These are phyloP conservation scores for Mollisiaceae sp. DNA, from an alignment of 2,329 filamentous ascomycete genomes.

Conservation along the genomic window DNA sequence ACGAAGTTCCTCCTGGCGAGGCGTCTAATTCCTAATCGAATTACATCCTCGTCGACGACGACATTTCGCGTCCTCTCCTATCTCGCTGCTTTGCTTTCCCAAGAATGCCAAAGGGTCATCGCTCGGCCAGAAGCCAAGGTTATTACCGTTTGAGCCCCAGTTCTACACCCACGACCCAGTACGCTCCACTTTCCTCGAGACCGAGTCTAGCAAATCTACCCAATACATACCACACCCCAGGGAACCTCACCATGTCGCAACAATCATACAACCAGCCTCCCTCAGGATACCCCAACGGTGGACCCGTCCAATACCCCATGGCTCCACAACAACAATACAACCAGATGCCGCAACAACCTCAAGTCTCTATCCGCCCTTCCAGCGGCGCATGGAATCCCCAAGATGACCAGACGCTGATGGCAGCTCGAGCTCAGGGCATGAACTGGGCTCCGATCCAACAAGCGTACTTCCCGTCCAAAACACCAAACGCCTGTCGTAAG, in stretches of 20 bases:
- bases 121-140: slow-evolving; percentile 34
- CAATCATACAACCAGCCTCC: slow-evolving; percentile 10
- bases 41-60: slow-evolving; percentile 6
- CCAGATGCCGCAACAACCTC: slow-evolving; percentile 20
- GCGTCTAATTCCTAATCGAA: slow-evolving; percentile 36
- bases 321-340: slow-evolving; percentile 22
- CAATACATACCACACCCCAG: slow-evolving; percentile 18
- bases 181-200: slow-evolving; percentile 28
- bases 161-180: slow-evolving; percentile 30
- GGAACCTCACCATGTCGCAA: slow-evolving; percentile 15
- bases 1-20: slow-evolving; percentile 38
- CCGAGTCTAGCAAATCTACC: slow-evolving; percentile 16
- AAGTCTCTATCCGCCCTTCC: slow-evolving; percentile 52
- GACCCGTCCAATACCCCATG: slow-evolving; percentile 31
- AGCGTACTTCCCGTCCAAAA: slow-evolving; percentile 78
- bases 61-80: slow-evolving; percentile 4
- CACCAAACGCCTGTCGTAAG: slow-evolving; percentile 77
- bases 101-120: slow-evolving; percentile 39
- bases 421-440: slow-evolving; percentile 73
- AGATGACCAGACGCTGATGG: slow-evolving; percentile 76
- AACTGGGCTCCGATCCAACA: slow-evolving; percentile 85
- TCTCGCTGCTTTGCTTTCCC: slow-evolving; percentile 11
- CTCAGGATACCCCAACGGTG: slow-evolving; percentile 27
- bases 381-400: slow-evolving; percentile 73
- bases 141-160: slow-evolving; percentile 36